A percentile compares a stretch with the other conserved stretches of the same genome.
These are phyloP conservation scores for Ophiostoma piceae DNA, from an alignment of 2,329 filamentous ascomycete genomes.

Conservation along the genomic window DNA sequence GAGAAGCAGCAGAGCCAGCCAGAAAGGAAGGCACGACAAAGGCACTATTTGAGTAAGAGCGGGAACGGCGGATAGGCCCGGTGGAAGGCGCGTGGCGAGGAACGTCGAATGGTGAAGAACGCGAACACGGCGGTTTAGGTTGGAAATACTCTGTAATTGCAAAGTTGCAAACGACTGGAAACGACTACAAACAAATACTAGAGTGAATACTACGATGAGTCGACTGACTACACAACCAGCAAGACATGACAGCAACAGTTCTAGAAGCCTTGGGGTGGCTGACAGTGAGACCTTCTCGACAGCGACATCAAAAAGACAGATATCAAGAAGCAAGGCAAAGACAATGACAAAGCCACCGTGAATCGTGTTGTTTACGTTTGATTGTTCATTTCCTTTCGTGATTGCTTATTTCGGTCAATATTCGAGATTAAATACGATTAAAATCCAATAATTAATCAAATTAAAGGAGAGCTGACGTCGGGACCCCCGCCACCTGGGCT, in stretches of 20 bases:
- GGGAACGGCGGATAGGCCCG: slow-evolving; percentile 24
- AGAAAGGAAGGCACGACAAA: slow-evolving; percentile 16
- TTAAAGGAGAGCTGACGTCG: neutral
- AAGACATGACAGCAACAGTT: neutral
- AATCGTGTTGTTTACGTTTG: slow-evolving; percentile 11
- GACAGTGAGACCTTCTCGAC: neutral
- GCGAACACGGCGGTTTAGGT: neutral
- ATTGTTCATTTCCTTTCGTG: slow-evolving; percentile 11
- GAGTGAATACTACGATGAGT: neutral
- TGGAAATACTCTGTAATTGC: too few relatives aligned
- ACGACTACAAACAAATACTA: neutral
- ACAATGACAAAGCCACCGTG: neutral
- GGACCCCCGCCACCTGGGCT: slow-evolving; percentile 13
- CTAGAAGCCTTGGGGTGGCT: neutral
- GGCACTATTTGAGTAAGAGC: slow-evolving; percentile 6
- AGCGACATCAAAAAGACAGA: neutral
- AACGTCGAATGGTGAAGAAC: neutral
- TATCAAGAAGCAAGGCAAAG: neutral
- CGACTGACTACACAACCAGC: too few relatives aligned
- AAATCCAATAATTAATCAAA: neutral
- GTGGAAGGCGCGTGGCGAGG: neutral
- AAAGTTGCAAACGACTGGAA: too few relatives aligned
- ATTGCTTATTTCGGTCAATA: slow-evolving; percentile 2
- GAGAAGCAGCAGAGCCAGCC: slow-evolving; percentile 13
- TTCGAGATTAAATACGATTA: neutral